Base-by-base conservation (phyloP, 129 eudicot genomes). In the Solidago caesia region DNA sequence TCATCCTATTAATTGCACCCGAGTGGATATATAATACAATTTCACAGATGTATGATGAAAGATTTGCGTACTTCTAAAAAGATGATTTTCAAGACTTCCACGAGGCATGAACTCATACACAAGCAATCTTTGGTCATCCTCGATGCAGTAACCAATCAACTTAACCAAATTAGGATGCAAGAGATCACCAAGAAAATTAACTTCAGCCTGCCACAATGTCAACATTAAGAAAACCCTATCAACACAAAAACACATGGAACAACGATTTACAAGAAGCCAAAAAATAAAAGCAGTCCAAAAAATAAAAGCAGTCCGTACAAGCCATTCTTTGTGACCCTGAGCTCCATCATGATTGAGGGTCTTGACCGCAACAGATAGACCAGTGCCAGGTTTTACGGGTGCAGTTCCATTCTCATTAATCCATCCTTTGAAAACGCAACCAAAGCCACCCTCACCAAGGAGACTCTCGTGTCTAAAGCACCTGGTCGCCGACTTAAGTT, bases 251-350 rank as follows among this genome's bases (percentile, higher is more conserved):
- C n/a, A 7, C 10, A 44, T 1, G 8, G 14, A 45, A 0, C 8
- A 55, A 48, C 2, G 3, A 49, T 27, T 44, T 44, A 52, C 7
- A 42, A 51, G 16, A 77, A 2, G 4, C 1, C 26, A 8, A 70
- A 63, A 64, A 6, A 41, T 27, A 71, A 47, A 26, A 55, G 53
- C 10, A 8, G 16, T 4, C 13, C 91, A 8, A 70, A 63, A 64
- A 6, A 41, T 27, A 71, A 47, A 26, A 55, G 53, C 10, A 8
- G 16, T 4, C 13, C 91, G 7, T 86, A 90, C 99, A 57, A 94
- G 91, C 98, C 98, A 93, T 78, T 93, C 98, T 83, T 81, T 93
- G 76, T 93, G 98, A 75, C 98, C 98, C 88, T 94, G 99, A 68
- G 91, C 89, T 53, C 99, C 99, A 75, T 88, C 96, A 47, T 89